phyloP scores from a whole-genome alignment of 2,329 filamentous ascomycete species.

The Trichoderma koningii region DNA sequence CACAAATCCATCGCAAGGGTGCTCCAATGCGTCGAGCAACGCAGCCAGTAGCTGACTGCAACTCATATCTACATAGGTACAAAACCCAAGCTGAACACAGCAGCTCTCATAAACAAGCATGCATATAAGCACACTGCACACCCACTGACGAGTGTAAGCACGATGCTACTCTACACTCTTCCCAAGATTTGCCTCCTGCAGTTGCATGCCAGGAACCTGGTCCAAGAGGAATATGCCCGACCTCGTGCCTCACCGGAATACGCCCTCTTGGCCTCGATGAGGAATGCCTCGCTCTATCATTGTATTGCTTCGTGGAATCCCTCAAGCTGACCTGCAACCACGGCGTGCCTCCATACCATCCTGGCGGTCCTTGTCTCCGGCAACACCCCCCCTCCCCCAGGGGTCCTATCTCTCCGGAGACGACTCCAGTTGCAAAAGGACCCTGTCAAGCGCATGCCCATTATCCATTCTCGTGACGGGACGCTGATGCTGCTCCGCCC shows the following conservation, averaged over 20 bases:
- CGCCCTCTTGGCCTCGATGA: not conserved
- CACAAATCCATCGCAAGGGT: too few relatives aligned
- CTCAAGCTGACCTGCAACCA: not conserved
- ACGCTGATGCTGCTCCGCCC: conserved; percentile 1
- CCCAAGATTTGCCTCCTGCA: not conserved
- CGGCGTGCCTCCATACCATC: not conserved
- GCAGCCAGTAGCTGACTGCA: not conserved
- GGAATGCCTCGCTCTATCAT: not conserved
- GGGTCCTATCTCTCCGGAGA: conserved; percentile 9
- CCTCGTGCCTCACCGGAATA: not conserved
- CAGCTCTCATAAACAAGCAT: not conserved
- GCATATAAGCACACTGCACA: not conserved
- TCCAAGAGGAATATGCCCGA: not conserved
- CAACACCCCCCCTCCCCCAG: conserved; percentile 9
- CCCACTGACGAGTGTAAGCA: not conserved
- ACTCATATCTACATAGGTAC: not conserved
- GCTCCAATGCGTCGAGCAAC: too few relatives aligned
- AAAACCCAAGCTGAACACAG: not conserved
- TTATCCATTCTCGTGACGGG: conserved; percentile 20
- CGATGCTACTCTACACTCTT: too few relatives aligned
- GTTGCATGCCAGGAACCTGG: not conserved
- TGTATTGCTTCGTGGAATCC: too few relatives aligned
- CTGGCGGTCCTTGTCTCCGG: conserved; percentile 5
- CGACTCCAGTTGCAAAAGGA: conserved; percentile 16
- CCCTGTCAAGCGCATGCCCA: not conserved